Evolutionary conservation across 768 basidiomycete genomes (phyloP), one percentile per base, ranked within the genome.

Genomic region (Suillus subluteus): DNA sequence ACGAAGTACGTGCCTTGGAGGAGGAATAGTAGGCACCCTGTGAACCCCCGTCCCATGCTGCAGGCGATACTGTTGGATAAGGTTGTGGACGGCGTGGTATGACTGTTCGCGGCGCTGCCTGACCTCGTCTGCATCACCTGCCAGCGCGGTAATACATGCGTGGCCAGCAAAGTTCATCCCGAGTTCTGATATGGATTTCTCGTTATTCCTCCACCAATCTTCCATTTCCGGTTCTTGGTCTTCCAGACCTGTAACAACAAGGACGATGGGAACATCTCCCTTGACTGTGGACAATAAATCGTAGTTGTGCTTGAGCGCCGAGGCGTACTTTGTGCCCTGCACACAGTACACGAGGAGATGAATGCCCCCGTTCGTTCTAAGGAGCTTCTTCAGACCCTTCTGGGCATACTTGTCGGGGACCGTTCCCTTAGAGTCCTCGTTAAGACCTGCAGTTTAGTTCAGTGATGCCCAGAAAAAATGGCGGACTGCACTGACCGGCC

Each of bases 201-300:
- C 71, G 41, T 82, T 79, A 52, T 70, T 65, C 21, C 56, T 65
- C 82, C 81, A 82, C 82, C 82, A 83, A 37, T 58, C 62, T 3
- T 77, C 76, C 74, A 79, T 79, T 6, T 76, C 73, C 16, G 67
- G 67, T 35, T 79, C 71, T 2, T 73, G 72, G 44, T 76, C 75
- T 66, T 79, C 79, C 35, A 79, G 71, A 18, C 78, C 78, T 7
- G 78, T 79, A 16, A 79, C 76, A 13, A 79, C 69, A 58, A 79
- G 58, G 32, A 74, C 74, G 5, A 79, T 68, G 0, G 76, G 76
- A 7, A 78, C 75, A 52, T 0, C 3, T 21, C 73, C 72, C 62
- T 72, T 72, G 64, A 79, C 67, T 6, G 69, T 69, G 73, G 70
- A 79, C 73, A 43, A 7, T 40, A 73, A 63, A 13, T 71, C 70